Evolutionary conservation across 192 early-diverging fungal species (phyloP).

Genomic region (Linnemannia schmuckeri): DNA sequence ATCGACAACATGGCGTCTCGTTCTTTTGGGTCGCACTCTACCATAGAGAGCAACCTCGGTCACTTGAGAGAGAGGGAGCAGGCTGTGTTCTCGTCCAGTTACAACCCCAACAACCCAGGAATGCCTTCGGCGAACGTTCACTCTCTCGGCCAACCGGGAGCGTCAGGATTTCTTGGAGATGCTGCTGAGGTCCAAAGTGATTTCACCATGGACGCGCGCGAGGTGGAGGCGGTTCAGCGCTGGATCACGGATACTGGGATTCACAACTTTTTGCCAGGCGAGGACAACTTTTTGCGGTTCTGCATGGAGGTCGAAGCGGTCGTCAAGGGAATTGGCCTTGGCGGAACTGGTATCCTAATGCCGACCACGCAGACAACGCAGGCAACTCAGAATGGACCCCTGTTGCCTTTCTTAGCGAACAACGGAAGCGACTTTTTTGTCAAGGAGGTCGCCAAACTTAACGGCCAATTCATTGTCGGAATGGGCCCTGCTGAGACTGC

Average conservation of each 20-base stretch:
- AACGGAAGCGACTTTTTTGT: conserved; percentile 48
- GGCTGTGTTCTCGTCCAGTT: conserved; percentile 21
- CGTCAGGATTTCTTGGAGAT: conserved; percentile 19
- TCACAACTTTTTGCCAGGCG: conserved; percentile 57
- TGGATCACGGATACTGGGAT: conserved; percentile 52
- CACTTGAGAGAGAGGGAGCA: conserved; percentile 42
- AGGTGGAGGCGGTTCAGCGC: conserved; percentile 43
- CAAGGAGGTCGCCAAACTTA: conserved; percentile 46
- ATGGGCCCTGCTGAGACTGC: conserved; percentile 37
- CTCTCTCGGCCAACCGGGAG: neutral
- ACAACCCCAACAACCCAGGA: conserved; percentile 12
- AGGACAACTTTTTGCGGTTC: conserved; percentile 57
- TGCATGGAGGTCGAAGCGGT: conserved; percentile 58
- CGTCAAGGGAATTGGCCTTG: conserved; percentile 43
- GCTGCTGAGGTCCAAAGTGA: conserved; percentile 15
- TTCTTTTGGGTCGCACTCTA: conserved; percentile 21
- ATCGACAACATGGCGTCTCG: conserved; percentile 45
- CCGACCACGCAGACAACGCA: conserved; percentile 29
- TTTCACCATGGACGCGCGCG: conserved; percentile 45
- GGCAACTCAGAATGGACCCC: conserved; percentile 24
- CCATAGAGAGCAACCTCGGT: conserved; percentile 37
- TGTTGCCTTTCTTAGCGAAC: conserved; percentile 17
- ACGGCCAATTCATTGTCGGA: conserved; percentile 39
- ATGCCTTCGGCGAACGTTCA: conserved; percentile 15
- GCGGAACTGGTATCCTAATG: conserved; percentile 51